Conservation (phyloP, 257 asterid genomes). For the Jacaranda mimosifolia region DNA sequence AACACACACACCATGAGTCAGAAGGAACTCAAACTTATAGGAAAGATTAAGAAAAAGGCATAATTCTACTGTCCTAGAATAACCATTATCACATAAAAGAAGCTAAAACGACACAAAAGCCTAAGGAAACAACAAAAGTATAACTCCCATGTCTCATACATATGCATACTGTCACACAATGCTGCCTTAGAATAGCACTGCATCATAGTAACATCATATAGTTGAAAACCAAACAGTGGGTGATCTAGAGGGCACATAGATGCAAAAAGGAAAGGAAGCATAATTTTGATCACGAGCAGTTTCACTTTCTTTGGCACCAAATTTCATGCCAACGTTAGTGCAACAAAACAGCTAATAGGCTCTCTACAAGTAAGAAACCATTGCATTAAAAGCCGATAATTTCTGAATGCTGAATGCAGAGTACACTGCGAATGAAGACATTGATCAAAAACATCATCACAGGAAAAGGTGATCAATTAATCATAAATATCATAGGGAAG, state of each 20-base stretch:
- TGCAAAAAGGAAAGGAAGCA: neutral
- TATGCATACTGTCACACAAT: neutral
- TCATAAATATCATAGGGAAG: neutral
- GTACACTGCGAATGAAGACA: neutral
- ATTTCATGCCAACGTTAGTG: neutral
- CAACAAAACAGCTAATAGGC: neutral
- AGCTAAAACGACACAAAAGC: neutral
- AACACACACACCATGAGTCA: conserved; percentile 25
- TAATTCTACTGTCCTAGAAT: neutral
- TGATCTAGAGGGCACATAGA: neutral
- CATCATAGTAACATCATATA: neutral
- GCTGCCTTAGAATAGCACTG: neutral
- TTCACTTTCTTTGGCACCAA: conserved; percentile 3
- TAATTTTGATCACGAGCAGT: neutral
- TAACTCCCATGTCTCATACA: neutral
- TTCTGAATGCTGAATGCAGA: neutral
- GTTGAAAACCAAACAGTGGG: neutral
- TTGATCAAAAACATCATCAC: neutral
- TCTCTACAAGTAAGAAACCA: neutral
- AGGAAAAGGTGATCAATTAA: neutral
- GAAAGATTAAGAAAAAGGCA: neutral
- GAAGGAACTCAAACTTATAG: neutral
- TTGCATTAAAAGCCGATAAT: neutral
- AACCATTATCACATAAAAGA: neutral
- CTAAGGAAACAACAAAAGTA: neutral